Base-by-base conservation (phyloP, 768 basidiomycete species). In the Leccinum variicolor region DNA sequence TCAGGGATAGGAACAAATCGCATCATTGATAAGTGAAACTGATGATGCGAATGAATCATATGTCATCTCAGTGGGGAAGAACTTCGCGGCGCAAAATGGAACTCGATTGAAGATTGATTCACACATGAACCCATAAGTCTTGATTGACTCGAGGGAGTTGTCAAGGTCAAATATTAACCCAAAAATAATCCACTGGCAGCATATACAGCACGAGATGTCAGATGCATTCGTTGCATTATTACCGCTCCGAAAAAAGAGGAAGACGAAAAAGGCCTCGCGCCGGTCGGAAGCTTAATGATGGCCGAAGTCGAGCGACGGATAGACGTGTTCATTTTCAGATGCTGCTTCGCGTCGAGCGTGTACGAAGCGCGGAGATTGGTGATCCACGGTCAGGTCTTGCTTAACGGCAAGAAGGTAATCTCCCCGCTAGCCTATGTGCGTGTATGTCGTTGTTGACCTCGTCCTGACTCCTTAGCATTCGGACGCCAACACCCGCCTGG, bases 241-340 rank as follows among this genome's bases (percentile, higher is more conserved):
- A n/a, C n/a, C n/a, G n/a, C n/a, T n/a, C n/a, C n/a, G 64, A 74
- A 78, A 59, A 74, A 77, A 65, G 80, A 84, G 61, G 82, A 85
- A 65, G 75, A 79, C 59, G 69, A 70, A 61, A 82, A 85, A 63
- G 87, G 84, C 1, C 81, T 91, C 64, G 88, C 94, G 17, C 97
- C 97, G 6, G 89, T 98, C 15, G 93, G 92, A 51, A 94, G 91
- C 70, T 82, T 99, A 81, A 95, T 98, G 91, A 91, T 95, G 71
- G 73, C 84, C 0, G 93, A 98, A 73, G 81, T 98, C n/a, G 97
- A 99, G 79, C 81, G 94, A 69, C 73, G 97, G 72, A 82, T 99
- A 70, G 97, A 99, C 67, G 87, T 93, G 47, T 84, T 98, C 70
- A 75, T 98, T 51, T 98, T 98, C 75, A 79, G 95, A 50, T 83